Percentiles rank a stretch among this genome's conserved stretches.
phyloP scores from a whole-genome alignment of 2,329 filamentous ascomycete species.

The Apiospora saccharicola region DNA sequence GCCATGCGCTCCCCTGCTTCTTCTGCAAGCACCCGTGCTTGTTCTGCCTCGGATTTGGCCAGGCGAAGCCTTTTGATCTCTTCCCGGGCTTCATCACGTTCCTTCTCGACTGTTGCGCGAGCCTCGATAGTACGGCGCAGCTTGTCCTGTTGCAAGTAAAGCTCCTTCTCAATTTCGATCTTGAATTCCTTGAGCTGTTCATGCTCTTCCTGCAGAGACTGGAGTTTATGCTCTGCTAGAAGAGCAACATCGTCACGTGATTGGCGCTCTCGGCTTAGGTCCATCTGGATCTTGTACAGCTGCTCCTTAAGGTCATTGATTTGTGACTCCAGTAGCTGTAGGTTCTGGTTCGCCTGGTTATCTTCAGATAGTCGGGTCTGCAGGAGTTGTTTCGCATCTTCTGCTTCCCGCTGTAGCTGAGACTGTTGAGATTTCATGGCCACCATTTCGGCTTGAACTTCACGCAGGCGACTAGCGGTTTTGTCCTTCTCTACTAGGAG shows the following conservation, averaged over 20 bases:
- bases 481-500: conserved; percentile 81
- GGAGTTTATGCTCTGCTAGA: conserved; percentile 87
- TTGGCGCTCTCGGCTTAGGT: conserved; percentile 89
- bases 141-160: conserved; percentile 94
- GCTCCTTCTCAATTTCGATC: conserved; percentile 96
- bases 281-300: conserved; percentile 83
- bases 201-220: conserved; percentile 83
- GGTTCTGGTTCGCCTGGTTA: conserved; percentile 80
- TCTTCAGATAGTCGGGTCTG: conserved; percentile 91
- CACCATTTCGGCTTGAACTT: conserved; percentile 87
- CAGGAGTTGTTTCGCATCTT: conserved; percentile 85
- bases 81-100: conserved; percentile 86
- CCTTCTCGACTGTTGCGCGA: conserved; percentile 79
- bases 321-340: conserved; percentile 84
- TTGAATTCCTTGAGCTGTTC: conserved; percentile 91
- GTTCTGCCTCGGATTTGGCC: conserved; percentile 85
- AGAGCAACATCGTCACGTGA: conserved; percentile 93
- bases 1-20: conserved; percentile 80
- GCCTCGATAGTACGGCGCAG: conserved; percentile 86
- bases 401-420: conserved; percentile 86
- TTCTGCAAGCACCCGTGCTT: conserved; percentile 84
- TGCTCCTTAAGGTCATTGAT: conserved; percentile 87
- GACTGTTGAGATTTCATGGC: conserved; percentile 84
- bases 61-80: conserved; percentile 85
- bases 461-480: conserved; percentile 76